Conservation (phyloP, 179 eudicot genomes). For the Carnegiea gigantea region DNA sequence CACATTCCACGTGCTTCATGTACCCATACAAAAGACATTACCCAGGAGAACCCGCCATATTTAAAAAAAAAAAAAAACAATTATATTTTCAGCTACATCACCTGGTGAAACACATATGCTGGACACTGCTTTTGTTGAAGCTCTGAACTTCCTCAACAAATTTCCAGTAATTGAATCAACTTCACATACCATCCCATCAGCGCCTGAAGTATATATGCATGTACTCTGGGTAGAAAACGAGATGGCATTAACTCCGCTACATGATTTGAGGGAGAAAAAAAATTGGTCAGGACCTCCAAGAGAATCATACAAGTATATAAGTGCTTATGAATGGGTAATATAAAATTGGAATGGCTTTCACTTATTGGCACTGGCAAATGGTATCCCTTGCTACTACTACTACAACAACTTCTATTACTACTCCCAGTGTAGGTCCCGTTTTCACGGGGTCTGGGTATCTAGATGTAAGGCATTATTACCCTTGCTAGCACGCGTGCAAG, state of each 20-base stretch:
- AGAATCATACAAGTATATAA: not conserved
- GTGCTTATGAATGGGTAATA: not conserved
- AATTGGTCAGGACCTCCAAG: not conserved
- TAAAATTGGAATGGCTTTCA: not conserved
- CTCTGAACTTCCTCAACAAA: slow-evolving; percentile 71
- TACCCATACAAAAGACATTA: not conserved
- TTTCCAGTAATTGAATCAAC: slow-evolving; percentile 76
- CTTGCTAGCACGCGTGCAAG: no score
- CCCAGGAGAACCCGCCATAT: not conserved
- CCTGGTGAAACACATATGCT: slow-evolving; percentile 87
- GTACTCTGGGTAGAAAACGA: slow-evolving; percentile 55
- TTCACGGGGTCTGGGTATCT: no score
- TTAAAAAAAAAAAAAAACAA: not conserved
- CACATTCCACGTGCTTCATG: no score
- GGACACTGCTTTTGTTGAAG: slow-evolving; percentile 81
- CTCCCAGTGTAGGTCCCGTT: no score
- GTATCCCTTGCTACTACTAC: not conserved
- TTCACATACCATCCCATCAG: slow-evolving; percentile 88
- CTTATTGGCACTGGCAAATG: not conserved
- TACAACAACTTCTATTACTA: no score
- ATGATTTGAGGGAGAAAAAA: slow-evolving; percentile 7
- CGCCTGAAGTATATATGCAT: slow-evolving; percentile 77
- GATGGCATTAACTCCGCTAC: slow-evolving; percentile 84
- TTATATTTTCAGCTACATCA: slow-evolving; percentile 23
- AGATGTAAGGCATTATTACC: no score